Evolutionary conservation across 2,329 filamentous ascomycete genomes (phyloP), one percentile per base, ranked within the genome.

Genomic region (Exutisphaerella laricina): DNA sequence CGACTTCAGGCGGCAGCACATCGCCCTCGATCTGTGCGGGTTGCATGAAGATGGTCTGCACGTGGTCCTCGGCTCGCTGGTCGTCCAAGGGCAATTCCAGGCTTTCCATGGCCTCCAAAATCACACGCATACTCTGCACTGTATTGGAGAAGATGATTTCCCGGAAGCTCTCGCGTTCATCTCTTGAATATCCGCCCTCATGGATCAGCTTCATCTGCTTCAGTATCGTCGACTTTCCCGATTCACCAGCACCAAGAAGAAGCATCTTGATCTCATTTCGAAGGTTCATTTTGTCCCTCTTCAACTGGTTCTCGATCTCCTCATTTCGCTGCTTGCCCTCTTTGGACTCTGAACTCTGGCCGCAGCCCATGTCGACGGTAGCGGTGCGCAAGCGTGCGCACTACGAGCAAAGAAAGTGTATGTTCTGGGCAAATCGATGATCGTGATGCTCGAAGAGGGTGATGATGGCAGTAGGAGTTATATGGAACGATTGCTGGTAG

Each of bases 241-340:
- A 94, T 80, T 98, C 92, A 84, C 92, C 90, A 72, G 92, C 92
- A 77, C 92, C 92, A 62, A 98, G 83, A 62, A 98, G 79, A 61
- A 98, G 77, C 92, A 98, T 97, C 80, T 98, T 98, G 76, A 98
- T 98, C 73, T 98, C 92, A 61, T 98, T 98, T 62, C 90, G 84
- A 75, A 96, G 89, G 77, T 94, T 85, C 86, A 97, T 86, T 73
- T 94, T 94, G 67, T 98, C 92, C 69, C 88, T 80, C 80, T 96
- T 97, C 66, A 97, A 77, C 77, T 97, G 90, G 70, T 96, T 97
- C 74, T 98, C 92, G 65, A 98, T 98, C 81, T 97, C 90, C 79
- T 98, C 92, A 69, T 98, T 97, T 61, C 92, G 84, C 77, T 88
- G 87, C 86, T 96, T 97, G 74, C 92, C 90, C 88, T 97, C 92